Conservation (phyloP, 169 alveolate genomes). For the Amoebophrya sp. region DNA sequence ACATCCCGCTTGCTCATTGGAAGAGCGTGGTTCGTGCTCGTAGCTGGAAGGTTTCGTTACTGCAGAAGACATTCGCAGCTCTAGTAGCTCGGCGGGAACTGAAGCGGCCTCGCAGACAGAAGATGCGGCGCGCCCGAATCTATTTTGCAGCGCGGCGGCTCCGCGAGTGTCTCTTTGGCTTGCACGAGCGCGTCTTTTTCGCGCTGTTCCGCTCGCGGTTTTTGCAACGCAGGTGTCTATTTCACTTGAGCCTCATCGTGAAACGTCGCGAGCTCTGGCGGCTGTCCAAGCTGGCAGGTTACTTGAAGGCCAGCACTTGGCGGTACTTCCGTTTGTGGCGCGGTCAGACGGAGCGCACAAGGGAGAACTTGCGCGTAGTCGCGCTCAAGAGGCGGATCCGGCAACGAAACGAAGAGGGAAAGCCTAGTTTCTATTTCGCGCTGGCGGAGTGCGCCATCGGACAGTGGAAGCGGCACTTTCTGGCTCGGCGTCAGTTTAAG, state of each 20-base stretch:
- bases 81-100: not conserved
- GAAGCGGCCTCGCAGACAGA: not conserved
- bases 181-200: not conserved
- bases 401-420: not conserved
- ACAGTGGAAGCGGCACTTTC: conserved; percentile 13
- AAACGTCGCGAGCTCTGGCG: not conserved
- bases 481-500: not conserved
- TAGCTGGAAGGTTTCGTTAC: not conserved
- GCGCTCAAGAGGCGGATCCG: not conserved
- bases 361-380: not conserved
- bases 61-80: not conserved
- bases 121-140: too few relatives aligned
- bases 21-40: not conserved
- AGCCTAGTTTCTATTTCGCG: not conserved
- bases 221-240: not conserved
- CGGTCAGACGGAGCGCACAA: not conserved
- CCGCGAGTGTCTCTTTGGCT: too few relatives aligned
- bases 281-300: not conserved
- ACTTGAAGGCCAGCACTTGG: not conserved
- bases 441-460: not conserved
- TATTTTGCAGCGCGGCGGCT: too few relatives aligned
- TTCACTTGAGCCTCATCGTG: not conserved
- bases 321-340: not conserved
- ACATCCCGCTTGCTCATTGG: too few relatives aligned
- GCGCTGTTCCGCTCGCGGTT: not conserved